Evolutionary conservation across 805 yeast genomes (phyloP).

Genomic region (Nakazawaea populi): DNA sequence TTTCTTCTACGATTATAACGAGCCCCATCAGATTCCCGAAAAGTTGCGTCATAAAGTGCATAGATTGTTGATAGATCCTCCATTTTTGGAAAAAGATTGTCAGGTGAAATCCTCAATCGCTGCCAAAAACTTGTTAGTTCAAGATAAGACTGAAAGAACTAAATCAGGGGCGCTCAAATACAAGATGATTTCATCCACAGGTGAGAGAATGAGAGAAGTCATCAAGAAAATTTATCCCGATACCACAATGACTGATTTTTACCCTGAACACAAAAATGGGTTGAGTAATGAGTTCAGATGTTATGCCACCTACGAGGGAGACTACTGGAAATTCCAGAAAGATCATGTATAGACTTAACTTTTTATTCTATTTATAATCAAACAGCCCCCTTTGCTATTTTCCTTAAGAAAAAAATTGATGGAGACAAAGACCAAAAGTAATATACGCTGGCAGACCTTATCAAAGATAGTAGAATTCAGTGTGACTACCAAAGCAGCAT

Average conservation of each 20-base stretch:
- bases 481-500: not conserved
- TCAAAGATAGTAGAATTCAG: no score
- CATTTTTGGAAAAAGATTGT: conserved; percentile 77
- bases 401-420: no score
- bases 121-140: conserved; percentile 51
- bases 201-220: conserved; percentile 77
- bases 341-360: not conserved
- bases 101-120: conserved; percentile 65
- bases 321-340: conserved; percentile 52
- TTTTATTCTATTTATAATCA: not conserved
- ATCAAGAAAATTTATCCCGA: conserved; percentile 60
- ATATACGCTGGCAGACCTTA: no score
- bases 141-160: conserved; percentile 33
- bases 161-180: conserved; percentile 33
- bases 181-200: conserved; percentile 73
- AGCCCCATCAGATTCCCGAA: conserved; percentile 57
- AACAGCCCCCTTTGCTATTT: not conserved
- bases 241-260: conserved; percentile 55
- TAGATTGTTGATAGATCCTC: conserved; percentile 79
- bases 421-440: no score
- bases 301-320: conserved; percentile 72
- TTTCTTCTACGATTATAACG: conserved; percentile 68
- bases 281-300: conserved; percentile 85
- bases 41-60: conserved; percentile 58
- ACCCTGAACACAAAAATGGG: conserved; percentile 81